phyloP scores from a whole-genome alignment of 257 asterid species.

The Ajuga chamaepitys region DNA sequence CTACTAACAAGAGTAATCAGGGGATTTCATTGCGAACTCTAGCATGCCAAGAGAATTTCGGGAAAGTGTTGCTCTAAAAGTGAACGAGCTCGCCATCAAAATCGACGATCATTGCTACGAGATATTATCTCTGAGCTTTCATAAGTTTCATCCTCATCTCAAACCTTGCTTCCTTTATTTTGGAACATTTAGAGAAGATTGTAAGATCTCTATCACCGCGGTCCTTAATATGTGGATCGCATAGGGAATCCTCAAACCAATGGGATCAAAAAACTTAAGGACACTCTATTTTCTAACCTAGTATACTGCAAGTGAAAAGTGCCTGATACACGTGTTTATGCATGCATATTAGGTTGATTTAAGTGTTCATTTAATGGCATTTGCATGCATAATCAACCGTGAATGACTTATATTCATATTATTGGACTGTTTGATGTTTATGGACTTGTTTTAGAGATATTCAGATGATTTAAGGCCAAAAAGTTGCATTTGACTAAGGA shows the following conservation, averaged over 20 bases:
- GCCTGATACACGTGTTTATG: too few relatives aligned
- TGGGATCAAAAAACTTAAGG: neutral
- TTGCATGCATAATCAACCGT: too few relatives aligned
- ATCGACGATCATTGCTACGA: neutral
- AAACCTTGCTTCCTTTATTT: slow-evolving; percentile 15
- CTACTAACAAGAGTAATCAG: neutral
- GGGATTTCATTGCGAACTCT: slow-evolving; percentile 5
- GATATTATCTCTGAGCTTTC: slow-evolving; percentile 14
- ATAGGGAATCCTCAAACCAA: neutral
- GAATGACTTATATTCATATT: neutral
- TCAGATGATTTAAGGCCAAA: too few relatives aligned
- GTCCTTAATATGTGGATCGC: neutral
- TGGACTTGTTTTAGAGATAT: neutral
- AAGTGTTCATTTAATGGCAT: too few relatives aligned
- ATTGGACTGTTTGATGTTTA: neutral
- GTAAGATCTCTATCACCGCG: neutral
- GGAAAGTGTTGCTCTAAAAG: neutral
- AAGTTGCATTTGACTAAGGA: too few relatives aligned
- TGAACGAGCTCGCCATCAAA: neutral
- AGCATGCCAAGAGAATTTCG: neutral
- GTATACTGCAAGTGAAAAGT: too few relatives aligned
- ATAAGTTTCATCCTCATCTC: slow-evolving; percentile 13
- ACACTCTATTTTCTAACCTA: neutral
- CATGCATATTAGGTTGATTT: too few relatives aligned
- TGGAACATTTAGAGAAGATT: slow-evolving; percentile 9